Conservation (phyloP, 371 early-diverging fungal species). For the Funneliformis caledonium region DNA sequence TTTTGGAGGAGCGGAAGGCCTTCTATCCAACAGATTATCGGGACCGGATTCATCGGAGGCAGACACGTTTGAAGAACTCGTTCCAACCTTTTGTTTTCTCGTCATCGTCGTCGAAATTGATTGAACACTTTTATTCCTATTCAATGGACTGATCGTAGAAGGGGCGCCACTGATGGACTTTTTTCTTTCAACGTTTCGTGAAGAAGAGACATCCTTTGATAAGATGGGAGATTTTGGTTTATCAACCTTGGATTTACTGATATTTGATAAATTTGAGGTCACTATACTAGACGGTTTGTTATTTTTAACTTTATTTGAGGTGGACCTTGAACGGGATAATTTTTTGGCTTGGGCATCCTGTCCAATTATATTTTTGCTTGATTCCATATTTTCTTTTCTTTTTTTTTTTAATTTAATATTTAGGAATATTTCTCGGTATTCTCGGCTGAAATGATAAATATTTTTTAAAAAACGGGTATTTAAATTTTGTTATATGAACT, state of each 20-base stretch:
- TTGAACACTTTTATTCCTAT: background rate
- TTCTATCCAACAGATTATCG: constrained; percentile 4
- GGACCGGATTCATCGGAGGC: background rate
- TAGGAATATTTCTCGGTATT: too few relatives aligned
- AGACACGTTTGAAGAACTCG: background rate
- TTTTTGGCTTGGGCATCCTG: background rate
- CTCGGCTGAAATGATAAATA: too few relatives aligned
- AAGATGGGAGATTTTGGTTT: background rate
- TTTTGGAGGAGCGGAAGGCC: constrained; percentile 19
- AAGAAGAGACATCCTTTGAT: background rate
- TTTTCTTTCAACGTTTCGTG: background rate
- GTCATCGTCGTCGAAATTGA: background rate
- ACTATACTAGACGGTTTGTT: background rate
- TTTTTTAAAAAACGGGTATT: too few relatives aligned
- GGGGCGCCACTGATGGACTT: background rate
- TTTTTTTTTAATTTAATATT: too few relatives aligned
- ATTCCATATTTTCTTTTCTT: background rate
- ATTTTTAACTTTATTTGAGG: background rate
- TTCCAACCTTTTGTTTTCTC: background rate
- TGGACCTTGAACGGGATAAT: background rate
- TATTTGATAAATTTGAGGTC: background rate
- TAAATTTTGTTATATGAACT: too few relatives aligned
- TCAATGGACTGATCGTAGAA: background rate
- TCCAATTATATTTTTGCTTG: background rate
- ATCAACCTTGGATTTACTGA: too few relatives aligned